These are phyloP conservation scores for Paspalum notatum DNA, from an alignment of 176 grass and related monocot species.

Conservation along the genomic window DNA sequence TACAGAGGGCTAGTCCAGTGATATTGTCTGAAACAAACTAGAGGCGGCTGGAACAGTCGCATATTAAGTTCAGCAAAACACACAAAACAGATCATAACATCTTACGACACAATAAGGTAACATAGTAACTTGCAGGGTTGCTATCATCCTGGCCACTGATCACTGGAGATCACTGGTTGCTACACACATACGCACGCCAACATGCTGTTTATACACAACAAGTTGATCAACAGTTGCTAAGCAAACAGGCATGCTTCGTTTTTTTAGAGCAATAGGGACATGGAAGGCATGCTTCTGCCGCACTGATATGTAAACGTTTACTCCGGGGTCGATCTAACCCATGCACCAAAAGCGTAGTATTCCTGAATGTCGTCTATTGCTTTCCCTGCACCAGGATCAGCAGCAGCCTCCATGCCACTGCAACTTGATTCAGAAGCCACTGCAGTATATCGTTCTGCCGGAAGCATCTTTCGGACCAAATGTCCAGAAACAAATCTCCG, in stretches of 20 bases:
- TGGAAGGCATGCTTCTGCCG: not conserved
- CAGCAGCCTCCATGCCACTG: constrained; percentile 1
- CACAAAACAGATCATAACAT: not conserved
- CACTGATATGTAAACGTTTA: not conserved
- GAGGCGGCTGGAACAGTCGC: not conserved
- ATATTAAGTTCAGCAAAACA: not conserved
- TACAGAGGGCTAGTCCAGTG: not conserved
- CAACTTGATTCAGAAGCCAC: not conserved
- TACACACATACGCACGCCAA: not conserved
- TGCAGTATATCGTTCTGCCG: not conserved
- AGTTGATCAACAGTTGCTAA: not conserved
- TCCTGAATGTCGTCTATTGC: constrained; percentile 15
- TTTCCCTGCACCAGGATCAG: not conserved
- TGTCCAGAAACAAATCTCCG: not conserved
- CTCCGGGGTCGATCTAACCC: constrained; percentile 10
- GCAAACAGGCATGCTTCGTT: not conserved
- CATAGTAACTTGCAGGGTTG: not conserved
- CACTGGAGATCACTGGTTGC: not conserved
- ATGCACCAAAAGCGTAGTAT: not conserved
- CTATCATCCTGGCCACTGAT: not conserved
- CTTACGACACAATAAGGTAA: not conserved
- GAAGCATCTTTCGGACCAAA: constrained; percentile 3
- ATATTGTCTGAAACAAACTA: not conserved
- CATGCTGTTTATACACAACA: not conserved
- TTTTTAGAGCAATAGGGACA: too few relatives aligned